phyloP scores from a whole-genome alignment of 164 flowering plant genomes.

The Pachysandra terminalis region DNA sequence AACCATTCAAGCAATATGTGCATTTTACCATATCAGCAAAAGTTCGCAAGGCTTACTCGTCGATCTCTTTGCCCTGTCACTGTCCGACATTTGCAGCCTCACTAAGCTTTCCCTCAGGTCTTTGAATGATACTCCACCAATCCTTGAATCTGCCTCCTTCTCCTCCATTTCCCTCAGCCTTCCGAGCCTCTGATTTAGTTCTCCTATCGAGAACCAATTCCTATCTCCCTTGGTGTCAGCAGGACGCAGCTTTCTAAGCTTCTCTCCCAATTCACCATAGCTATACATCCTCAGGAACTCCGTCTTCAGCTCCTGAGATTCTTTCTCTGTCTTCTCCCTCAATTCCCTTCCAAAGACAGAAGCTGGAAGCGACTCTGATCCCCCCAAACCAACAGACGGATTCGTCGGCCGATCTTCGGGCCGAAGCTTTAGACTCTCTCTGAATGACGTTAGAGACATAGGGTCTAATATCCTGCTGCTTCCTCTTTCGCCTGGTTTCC shows the following conservation, averaged over 20 bases:
- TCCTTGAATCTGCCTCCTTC: slow-evolving; percentile 30
- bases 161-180: slow-evolving; percentile 61
- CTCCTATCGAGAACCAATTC: slow-evolving; percentile 57
- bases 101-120: slow-evolving; percentile 43
- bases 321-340: slow-evolving; percentile 18
- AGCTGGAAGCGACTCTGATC: slow-evolving; percentile 19
- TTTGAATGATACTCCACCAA: slow-evolving; percentile 19
- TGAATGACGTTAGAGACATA: slow-evolving; percentile 21
- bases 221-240: slow-evolving; percentile 23
- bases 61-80: slow-evolving; percentile 21
- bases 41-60: slow-evolving; percentile 20
- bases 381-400: slow-evolving; percentile 16
- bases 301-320: slow-evolving; percentile 19
- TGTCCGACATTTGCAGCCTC: slow-evolving; percentile 17
- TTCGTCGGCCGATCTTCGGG: slow-evolving; percentile 9
- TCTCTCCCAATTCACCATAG: slow-evolving; percentile 54
- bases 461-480: slow-evolving; percentile 7
- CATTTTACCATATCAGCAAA: background rate
- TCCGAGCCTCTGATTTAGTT: slow-evolving; percentile 65
- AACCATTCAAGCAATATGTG: background rate
- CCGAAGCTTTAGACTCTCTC: slow-evolving; percentile 27
- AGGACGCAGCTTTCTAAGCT: slow-evolving; percentile 55
- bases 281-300: slow-evolving; percentile 43
- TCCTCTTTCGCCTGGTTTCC: background rate
- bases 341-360: slow-evolving; percentile 35